Conservation (phyloP, 1,284 basidiomycete species). For the Melampsora larici-populina region DNA sequence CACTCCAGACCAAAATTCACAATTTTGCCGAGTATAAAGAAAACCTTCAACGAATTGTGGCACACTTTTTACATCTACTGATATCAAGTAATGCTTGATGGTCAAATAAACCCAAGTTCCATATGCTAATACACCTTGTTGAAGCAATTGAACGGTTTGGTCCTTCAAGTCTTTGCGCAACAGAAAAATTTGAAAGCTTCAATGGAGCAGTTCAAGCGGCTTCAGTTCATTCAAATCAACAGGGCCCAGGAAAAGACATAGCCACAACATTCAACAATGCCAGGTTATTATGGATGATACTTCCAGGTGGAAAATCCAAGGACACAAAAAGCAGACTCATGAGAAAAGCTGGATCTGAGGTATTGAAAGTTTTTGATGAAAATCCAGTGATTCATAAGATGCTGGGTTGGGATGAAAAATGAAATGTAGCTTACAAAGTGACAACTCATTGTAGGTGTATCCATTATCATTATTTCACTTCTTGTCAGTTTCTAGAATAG, state of each 20-base stretch:
- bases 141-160: constrained; percentile 42
- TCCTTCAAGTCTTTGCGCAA: neutral
- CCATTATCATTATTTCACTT: too few species aligned
- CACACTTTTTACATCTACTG: neutral
- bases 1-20: constrained; percentile 55
- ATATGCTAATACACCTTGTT: constrained; percentile 45
- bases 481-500: too few species aligned
- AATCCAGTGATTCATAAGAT: too few species aligned
- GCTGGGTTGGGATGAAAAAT: too few species aligned
- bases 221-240: neutral
- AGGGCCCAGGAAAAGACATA: neutral
- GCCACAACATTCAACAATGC: neutral
- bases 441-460: too few species aligned
- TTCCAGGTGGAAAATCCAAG: too few species aligned
- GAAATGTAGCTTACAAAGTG: too few species aligned
- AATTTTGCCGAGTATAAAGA: constrained; percentile 53
- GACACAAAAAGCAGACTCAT: too few species aligned
- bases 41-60: constrained; percentile 35
- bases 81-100: constrained; percentile 44
- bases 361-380: too few species aligned
- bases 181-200: constrained; percentile 18
- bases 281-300: too few species aligned
- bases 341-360: too few species aligned
- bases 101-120: constrained; percentile 47
- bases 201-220: neutral